Evolutionary conservation across 2,329 filamentous ascomycete genomes (phyloP).

Genomic region (Aurifilum marmelostoma): DNA sequence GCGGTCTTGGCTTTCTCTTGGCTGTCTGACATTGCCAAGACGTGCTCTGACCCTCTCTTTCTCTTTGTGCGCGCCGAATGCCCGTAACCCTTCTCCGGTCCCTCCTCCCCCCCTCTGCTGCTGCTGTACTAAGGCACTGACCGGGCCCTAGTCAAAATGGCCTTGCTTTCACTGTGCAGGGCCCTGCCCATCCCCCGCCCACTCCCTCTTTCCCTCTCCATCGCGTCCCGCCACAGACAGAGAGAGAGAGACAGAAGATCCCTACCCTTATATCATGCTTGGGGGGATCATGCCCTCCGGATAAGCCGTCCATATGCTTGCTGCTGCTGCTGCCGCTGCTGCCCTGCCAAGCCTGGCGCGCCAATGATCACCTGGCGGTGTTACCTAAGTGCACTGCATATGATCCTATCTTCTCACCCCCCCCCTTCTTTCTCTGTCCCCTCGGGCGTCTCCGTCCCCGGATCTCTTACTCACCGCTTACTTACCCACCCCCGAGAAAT

Average conservation of each 20-base stretch:
- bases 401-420: not conserved
- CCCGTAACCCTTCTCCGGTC: not conserved
- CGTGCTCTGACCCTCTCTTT: not conserved
- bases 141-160: not conserved
- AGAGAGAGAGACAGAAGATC: not conserved
- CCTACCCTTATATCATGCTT: not conserved
- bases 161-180: not conserved
- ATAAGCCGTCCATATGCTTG: too few relatives aligned
- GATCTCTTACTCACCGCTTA: not conserved
- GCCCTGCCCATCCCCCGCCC: not conserved
- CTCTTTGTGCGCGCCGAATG: not conserved
- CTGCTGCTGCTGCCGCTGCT: too few relatives aligned
- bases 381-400: not conserved
- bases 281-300: too few relatives aligned
- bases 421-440: not conserved
- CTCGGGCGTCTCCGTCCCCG: not conserved
- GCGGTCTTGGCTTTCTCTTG: constrained; percentile 22
- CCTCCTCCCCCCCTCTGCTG: not conserved
- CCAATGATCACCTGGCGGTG: constrained; percentile 5
- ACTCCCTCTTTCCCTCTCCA: not conserved
- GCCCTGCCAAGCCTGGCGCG: constrained; percentile 6
- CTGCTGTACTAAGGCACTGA: not conserved
- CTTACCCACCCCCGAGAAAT: too few relatives aligned
- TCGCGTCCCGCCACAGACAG: not conserved
- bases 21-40: constrained; percentile 15